These are phyloP conservation scores for Mucuna pruriens DNA, from an alignment of 306 rosid species.

Conservation along the genomic window DNA sequence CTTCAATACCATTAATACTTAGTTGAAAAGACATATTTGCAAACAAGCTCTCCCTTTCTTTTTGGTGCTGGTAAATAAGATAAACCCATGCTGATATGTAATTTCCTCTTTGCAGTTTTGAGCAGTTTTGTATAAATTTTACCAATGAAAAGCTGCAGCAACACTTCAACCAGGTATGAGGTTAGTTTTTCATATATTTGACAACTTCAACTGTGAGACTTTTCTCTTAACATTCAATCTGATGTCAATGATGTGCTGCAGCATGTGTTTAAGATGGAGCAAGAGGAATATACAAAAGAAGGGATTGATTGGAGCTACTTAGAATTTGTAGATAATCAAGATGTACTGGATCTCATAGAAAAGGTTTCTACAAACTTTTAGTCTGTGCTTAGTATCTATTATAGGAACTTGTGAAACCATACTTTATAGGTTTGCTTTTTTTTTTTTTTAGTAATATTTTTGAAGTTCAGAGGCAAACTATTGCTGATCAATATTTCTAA, in stretches of 20 bases:
- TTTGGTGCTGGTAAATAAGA: slow-evolving; percentile 21
- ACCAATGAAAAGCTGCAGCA: slow-evolving; percentile 98
- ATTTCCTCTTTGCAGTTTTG: slow-evolving; percentile 71
- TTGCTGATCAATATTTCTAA: slow-evolving; percentile 30
- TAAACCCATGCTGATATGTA: slow-evolving; percentile 36
- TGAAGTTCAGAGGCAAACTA: slow-evolving; percentile 20
- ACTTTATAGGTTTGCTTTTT: not conserved
- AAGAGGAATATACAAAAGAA: slow-evolving; percentile 85
- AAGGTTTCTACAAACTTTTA: slow-evolving; percentile 61
- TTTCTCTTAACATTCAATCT: slow-evolving; percentile 49
- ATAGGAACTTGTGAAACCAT: not conserved
- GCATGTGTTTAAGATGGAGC: slow-evolving; percentile 96
- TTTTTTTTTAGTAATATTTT: not conserved
- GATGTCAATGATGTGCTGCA: slow-evolving; percentile 55
- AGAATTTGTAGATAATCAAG: slow-evolving; percentile 89
- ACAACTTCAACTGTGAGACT: slow-evolving; percentile 46
- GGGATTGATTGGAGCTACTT: slow-evolving; percentile 93
- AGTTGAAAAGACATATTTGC: slow-evolving; percentile 10
- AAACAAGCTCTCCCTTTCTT: slow-evolving; percentile 6
- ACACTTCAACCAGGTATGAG: slow-evolving; percentile 99
- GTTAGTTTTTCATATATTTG: slow-evolving; percentile 72
- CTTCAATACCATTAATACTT: slow-evolving; percentile 25
- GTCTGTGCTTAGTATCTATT: slow-evolving; percentile 18
- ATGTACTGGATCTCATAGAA: slow-evolving; percentile 89
- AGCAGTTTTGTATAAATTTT: slow-evolving; percentile 89